Base-by-base conservation (phyloP, 2,329 filamentous ascomycete genomes). In the Beauveria asiatica region DNA sequence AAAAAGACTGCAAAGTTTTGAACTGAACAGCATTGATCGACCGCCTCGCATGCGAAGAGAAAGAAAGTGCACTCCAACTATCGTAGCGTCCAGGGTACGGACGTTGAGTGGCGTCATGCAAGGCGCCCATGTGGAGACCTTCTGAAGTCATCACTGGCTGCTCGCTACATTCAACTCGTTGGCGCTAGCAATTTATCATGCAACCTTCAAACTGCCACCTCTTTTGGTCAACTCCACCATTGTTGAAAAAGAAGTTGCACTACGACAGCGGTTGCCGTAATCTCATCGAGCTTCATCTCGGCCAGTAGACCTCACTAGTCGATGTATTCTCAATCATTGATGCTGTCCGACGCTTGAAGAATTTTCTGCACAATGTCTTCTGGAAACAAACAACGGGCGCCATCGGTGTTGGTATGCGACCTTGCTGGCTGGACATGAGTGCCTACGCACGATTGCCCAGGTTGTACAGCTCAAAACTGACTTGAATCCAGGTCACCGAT, bases 401-500 rank as follows among this genome's bases (percentile, higher is more conserved):
- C 61, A 3, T 62, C 61, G 46, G 61, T 62, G 23, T 52, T 62
- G 33, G 61, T 62, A 62, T 42, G 61, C 33, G 42, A 60, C 50
- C 50, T 11, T 30, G 39, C 13, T 60, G 17, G 39, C 13, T 60
- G 17, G 13, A 49, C 48, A 25, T 19, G 19, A 10, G n/a, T 44
- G 19, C 17, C 48, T 39, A 10, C 21, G 49, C 17, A 16, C 37
- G 13, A n/a, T 33, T 46, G 44, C n/a, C 30, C 11, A 8, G 13
- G 27, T 37, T 30, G 10, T 11, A 33, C 62, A 61, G 55, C 37
- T 67, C 53, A 65, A 59, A 58, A n/a, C 50, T 53, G 44, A 45
- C 52, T 23, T 8, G 23, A 16, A 49, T n/a, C 6, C 59, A 73
- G 72, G 73, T 77, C 57, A 74, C 70, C 54, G 75, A 77, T 64